Evolutionary conservation across 1,284 basidiomycete genomes (phyloP), one percentile per base, ranked within the genome.

Genomic region (Cryptococcus sp.): DNA sequence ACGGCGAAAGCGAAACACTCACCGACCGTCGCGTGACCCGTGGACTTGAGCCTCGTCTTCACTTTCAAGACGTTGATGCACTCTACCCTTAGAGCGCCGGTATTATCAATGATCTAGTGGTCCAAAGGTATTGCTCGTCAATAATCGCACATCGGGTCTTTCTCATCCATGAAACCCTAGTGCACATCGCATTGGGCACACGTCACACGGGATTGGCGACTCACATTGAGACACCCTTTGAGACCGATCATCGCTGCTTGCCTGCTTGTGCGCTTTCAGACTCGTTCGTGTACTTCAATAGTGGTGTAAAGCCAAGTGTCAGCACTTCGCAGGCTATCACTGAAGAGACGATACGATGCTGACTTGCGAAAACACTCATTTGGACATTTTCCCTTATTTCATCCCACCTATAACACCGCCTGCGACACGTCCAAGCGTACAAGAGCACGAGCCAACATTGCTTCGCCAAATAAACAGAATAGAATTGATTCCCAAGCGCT

Each of bases 11-110:
- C n/a, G n/a, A n/a, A 35, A 17, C 47, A 77, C 80, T 61, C 57
- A 84, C 84, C 84, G 54, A 84, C 81, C 23, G 80, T 77, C 5
- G 74, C 96, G 85, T 81, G 91, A 84, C 85, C 92, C 47, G 75
- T 75, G 84, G 81, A 91, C 50, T 68, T 68, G 27, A 67, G 58
- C 39, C 60, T 65, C 42, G 79, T 91, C 81, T 97, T 98, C 79
- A 91, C 88, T 80, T 97, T 96, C 60, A 98, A 84, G 22, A 99
- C 88, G 77, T 99, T 97, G 78, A 99, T 92, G 73, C 94, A 96
- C 82, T 98, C 95, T 44, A 95, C 89, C 59, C 96, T 82, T 63
- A 98, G 83, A 2, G 91, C 95, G 57, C 95, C 95, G n/a, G 95
- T 95, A 81, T 99, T 99, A 84, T 98, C 95, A 77, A 98, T 96